Conservation (phyloP, 306 rosid genomes). For the Heteromeles arbutifolia region DNA sequence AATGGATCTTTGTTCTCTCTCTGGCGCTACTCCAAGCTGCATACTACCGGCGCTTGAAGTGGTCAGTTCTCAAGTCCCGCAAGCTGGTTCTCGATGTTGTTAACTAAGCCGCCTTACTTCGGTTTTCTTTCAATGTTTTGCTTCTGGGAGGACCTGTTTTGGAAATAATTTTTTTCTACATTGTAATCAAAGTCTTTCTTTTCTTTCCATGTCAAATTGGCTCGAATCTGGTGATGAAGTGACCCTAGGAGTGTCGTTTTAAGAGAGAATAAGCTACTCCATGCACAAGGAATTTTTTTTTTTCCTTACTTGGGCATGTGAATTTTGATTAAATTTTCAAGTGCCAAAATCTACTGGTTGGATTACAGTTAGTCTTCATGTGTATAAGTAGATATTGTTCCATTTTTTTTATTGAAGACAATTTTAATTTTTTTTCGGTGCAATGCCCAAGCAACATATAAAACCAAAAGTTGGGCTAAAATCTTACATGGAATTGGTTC, state of each 20-base stretch:
- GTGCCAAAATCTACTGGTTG: conserved; percentile 7
- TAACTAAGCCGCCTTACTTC: conserved; percentile 43
- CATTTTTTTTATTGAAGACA: not conserved
- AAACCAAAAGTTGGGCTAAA: no score
- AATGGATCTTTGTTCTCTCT: conserved; percentile 93
- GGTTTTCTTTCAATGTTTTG: conserved; percentile 27
- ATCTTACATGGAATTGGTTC: no score
- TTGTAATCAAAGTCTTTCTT: conserved; percentile 23
- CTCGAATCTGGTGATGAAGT: conserved; percentile 40
- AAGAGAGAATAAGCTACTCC: conserved; percentile 50
- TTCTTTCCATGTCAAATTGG: conserved; percentile 35
- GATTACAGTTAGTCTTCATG: not conserved
- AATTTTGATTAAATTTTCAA: conserved; percentile 16
- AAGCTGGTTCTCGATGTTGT: conserved; percentile 95
- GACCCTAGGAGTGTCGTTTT: conserved; percentile 38
- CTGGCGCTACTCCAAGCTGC: conserved; percentile 92
- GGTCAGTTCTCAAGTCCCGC: conserved; percentile 95
- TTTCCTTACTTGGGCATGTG: conserved; percentile 13
- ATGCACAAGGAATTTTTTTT: conserved; percentile 11
- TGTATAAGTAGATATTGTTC: not conserved
- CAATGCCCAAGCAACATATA: no score
- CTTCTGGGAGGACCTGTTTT: conserved; percentile 26
- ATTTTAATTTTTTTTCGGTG: no score
- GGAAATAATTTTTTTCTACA: conserved; percentile 56
- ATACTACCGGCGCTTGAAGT: conserved; percentile 80